A percentile compares a stretch with the other conserved stretches of the same genome.
phyloP scores from a whole-genome alignment of 2,329 filamentous ascomycete genomes.

The Fusarium haematococcum region DNA sequence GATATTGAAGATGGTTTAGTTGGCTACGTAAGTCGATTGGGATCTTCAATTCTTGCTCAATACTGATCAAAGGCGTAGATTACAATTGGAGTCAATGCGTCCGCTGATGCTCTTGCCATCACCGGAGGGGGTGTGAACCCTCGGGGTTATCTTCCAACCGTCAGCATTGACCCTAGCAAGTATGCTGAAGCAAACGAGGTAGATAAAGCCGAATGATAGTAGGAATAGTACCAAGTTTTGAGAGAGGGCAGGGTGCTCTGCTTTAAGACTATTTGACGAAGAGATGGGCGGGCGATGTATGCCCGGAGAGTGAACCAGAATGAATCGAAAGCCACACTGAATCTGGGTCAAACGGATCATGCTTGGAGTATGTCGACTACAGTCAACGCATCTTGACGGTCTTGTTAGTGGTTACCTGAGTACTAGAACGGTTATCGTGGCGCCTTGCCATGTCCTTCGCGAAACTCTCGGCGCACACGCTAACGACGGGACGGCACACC shows the following conservation, averaged over 20 bases:
- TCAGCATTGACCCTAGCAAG: not conserved
- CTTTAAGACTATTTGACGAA: no score
- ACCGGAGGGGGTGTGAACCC: not conserved
- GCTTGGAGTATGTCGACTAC: no score
- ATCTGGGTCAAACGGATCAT: no score
- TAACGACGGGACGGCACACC: no score
- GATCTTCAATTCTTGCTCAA: not conserved
- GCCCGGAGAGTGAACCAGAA: not conserved
- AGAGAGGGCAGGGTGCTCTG: not conserved
- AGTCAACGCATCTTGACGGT: no score
- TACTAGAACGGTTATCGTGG: no score
- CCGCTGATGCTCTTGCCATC: not conserved
- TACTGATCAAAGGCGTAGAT: not conserved
- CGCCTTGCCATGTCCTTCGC: no score
- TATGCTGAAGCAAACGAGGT: not conserved
- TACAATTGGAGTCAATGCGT: not conserved
- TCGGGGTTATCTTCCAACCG: not conserved
- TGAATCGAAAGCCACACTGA: not conserved
- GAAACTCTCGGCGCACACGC: no score
- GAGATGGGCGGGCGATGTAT: not conserved
- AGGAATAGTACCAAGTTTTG: not conserved
- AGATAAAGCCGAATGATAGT: not conserved
- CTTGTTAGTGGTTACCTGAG: no score
- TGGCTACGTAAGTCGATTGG: not conserved
- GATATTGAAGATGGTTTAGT: not conserved